Base-by-base conservation (phyloP, 2,329 filamentous ascomycete species). In the Chrysoporthe austroafricana region DNA sequence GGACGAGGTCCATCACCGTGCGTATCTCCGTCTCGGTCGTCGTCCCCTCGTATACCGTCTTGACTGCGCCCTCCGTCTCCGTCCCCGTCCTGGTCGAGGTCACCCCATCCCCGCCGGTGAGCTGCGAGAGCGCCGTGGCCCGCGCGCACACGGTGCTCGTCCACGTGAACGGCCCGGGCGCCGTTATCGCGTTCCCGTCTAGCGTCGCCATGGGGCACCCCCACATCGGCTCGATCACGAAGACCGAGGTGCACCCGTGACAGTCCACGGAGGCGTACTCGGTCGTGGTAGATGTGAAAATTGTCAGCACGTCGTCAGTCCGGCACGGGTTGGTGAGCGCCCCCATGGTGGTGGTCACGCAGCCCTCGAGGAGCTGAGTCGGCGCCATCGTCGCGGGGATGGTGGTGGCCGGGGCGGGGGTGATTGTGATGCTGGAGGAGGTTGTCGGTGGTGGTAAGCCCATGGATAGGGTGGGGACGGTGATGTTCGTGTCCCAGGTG, bases 241-340 rank as follows among this genome's bases (percentile, higher is more conserved):
- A 44, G 16, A 79, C 43, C 52, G 70, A 64, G 9, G 71, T 63
- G 67, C 77, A 79, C 1, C 76, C 78, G 57, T 74, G 69, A 67
- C 78, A 80, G 71, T 79, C 72, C 44, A 79, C 66, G 16, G 71
- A 57, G 34, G 34, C 54, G 54, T 57, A 54, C 54, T 57, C 54
- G 54, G 54, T 57, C 7, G 54, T 57, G 16, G 54, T 57, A 16
- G 32, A 56, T 2, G 61, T 68, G 26, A 68, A 72, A 1, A 73
- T 7, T 7, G 73, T 76, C 26, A 56, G 21, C 2, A 72, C 76
- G 2, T 71, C 71, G 43, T 76, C 64, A 16, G 64, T 68, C 76
- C 74, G 77, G 69, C 76, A 80, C 21, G 71, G 76, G 42, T 72
- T 77, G 36, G 68, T 69, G 50, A 70, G 69, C 46, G 63, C 74